These are phyloP conservation scores for Neurospora pannonica DNA, from an alignment of 495 filamentous ascomycete genomes.

Conservation along the genomic window DNA sequence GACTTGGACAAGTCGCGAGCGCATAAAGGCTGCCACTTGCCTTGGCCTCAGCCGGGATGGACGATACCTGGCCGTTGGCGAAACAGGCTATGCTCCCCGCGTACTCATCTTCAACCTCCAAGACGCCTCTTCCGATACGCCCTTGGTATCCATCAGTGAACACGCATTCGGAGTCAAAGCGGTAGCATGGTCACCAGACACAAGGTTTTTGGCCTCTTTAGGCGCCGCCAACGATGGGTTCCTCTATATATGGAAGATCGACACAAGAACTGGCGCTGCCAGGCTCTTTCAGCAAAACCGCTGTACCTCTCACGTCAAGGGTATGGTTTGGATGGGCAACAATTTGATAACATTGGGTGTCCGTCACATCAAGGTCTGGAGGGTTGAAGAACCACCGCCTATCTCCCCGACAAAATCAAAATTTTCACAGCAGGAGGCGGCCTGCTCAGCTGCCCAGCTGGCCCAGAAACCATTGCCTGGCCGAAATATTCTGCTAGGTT, in stretches of 20 bases:
- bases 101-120: constrained; percentile 81
- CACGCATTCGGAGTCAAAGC: constrained; percentile 84
- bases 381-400: constrained; percentile 53
- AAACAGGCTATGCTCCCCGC: constrained; percentile 89
- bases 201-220: constrained; percentile 77
- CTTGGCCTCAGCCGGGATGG: constrained; percentile 86
- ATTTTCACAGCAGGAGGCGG: constrained; percentile 30
- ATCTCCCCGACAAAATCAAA: constrained; percentile 40
- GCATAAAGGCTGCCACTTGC: constrained; percentile 94
- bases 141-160: constrained; percentile 77
- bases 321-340: constrained; percentile 80
- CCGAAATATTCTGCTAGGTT: constrained; percentile 64
- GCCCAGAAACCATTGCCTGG: constrained; percentile 44
- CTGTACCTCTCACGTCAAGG: constrained; percentile 73
- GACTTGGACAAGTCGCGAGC: constrained; percentile 75
- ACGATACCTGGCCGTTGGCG: constrained; percentile 80
- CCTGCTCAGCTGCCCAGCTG: constrained; percentile 21
- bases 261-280: constrained; percentile 71
- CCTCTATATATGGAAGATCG: constrained; percentile 83
- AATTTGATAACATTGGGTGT: constrained; percentile 60
- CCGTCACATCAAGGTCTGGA: constrained; percentile 90
- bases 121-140: constrained; percentile 67
- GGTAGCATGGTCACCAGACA: constrained; percentile 82
- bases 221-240: constrained; percentile 89
- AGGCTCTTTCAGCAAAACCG: constrained; percentile 87